Base-by-base conservation (phyloP, 257 asterid genomes). In the Verbascum thapsus region DNA sequence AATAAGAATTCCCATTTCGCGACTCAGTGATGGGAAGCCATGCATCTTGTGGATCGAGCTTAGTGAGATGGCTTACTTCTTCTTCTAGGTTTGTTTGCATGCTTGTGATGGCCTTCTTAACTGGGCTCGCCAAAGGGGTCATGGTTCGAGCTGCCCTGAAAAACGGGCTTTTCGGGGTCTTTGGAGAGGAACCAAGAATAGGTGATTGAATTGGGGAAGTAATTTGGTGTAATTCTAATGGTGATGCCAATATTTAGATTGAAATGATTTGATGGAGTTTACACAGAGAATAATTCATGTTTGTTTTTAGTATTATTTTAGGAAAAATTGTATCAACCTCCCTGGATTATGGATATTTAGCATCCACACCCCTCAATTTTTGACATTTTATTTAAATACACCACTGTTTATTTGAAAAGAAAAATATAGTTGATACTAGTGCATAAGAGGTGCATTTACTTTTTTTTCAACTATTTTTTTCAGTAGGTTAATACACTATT, bases 21-120 rank as follows among this genome's bases (percentile, higher is more conserved):
- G 96, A 88, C 68, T 88, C 96, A 0, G 96, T 88, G 38, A 88
- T 88, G 8, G 95, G 96, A 56, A 88, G 94, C 96, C 96, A 88
- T 38, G 81, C 75, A 58, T 88, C 96, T 72, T 84, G 96, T 19
- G 83, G 90, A 32, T 82, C 88, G 18, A 86, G 94, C 78, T 78
- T 86, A 10, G 87, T 86, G 65, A 84, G 78, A 39, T 88, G 87
- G 30, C 96, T 88, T 23, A 85, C 64, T 73, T 85, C 96, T n/a
- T n/a, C n/a, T 73, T 78, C 91, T 53, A 85, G 69, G 75, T 57
- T 83, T 0, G 63, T 79, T 51, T 81, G 80, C 87, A 82, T 76
- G 81, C 68, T 72, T 1, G 73, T 41, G 15, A 82, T 58, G 10
- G 90, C 88, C 63, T 78, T 86, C 61, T 76, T 81, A 83, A 88